Percentiles rank a stretch among this genome's conserved stretches.
Conservation (phyloP, 83 land plant genomes). For the Picea engelmannii region DNA sequence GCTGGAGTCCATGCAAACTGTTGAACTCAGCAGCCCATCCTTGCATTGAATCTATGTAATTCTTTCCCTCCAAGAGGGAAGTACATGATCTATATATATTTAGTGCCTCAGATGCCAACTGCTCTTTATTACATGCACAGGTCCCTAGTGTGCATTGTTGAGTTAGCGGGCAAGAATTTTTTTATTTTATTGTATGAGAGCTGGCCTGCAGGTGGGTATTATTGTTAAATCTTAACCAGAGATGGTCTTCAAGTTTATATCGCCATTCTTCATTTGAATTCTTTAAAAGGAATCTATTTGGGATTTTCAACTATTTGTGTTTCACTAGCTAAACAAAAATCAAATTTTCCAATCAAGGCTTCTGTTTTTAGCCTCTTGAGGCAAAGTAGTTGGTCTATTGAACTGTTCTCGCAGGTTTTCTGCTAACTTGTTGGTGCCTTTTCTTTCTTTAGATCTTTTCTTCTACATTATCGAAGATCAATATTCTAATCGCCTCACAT, state of each 20-base stretch:
- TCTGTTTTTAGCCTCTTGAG: no score
- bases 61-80: constrained; percentile 18
- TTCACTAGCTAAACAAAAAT: no score
- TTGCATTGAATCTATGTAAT: constrained; percentile 14
- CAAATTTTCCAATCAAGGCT: no score
- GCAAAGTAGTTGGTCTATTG: no score
- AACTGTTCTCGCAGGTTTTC: no score
- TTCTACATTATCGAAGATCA: no score
- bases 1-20: constrained; percentile 14
- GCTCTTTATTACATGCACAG: constrained; percentile 5
- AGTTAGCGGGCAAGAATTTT: not conserved
- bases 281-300: not conserved
- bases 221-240: not conserved
- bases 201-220: constrained; percentile 2
- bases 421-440: no score
- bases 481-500: no score
- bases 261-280: not conserved
- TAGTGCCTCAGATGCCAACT: constrained; percentile 14
- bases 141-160: not conserved
- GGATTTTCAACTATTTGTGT: no score
- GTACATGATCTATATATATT: constrained; percentile 15
- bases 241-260: not conserved
- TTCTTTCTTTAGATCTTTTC: no score
- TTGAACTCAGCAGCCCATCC: constrained; percentile 14
- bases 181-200: constrained; percentile 8